Conservation (phyloP, 805 yeast species). For the Kluyveromyces starmeri region DNA sequence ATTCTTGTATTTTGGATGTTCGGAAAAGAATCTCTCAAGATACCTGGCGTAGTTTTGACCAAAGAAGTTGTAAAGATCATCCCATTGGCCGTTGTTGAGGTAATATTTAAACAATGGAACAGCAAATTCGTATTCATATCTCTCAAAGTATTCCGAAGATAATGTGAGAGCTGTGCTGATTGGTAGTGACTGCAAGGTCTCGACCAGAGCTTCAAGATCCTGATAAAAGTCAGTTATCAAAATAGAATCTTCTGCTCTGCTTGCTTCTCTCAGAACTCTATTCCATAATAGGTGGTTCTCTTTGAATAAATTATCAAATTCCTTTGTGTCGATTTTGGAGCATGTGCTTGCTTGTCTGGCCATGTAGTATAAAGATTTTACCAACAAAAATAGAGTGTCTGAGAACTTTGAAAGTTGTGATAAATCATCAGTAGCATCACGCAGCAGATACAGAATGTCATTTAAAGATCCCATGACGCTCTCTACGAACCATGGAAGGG, state of each 20-base stretch:
- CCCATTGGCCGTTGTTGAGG: constrained; percentile 42
- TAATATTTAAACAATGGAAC: constrained; percentile 50
- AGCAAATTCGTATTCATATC: constrained; percentile 65
- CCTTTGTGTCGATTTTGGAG: constrained; percentile 14
- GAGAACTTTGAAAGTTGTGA: constrained; percentile 8
- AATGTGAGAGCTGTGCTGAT: constrained; percentile 38
- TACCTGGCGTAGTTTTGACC: constrained; percentile 38
- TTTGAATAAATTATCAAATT: constrained; percentile 19
- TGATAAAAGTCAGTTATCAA: constrained; percentile 54
- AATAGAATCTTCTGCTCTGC: constrained; percentile 45
- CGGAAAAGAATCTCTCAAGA: constrained; percentile 44
- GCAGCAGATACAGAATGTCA: constrained; percentile 30
- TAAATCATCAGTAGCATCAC: constrained; percentile 14
- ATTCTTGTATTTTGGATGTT: constrained; percentile 36
- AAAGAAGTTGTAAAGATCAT: constrained; percentile 47
- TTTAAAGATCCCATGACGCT: constrained; percentile 34
- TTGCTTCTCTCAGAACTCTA: constrained; percentile 40
- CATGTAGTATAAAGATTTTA: constrained; percentile 35
- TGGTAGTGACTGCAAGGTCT: constrained; percentile 31
- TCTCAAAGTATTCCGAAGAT: constrained; percentile 45
- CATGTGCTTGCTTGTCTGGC: constrained; percentile 23
- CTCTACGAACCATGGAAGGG: constrained; percentile 42
- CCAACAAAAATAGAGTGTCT: constrained; percentile 28
- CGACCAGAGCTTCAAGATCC: constrained; percentile 59
- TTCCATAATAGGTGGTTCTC: constrained; percentile 45